phyloP scores from a whole-genome alignment of 768 basidiomycete species.

The Phanerochaete carnosa region DNA sequence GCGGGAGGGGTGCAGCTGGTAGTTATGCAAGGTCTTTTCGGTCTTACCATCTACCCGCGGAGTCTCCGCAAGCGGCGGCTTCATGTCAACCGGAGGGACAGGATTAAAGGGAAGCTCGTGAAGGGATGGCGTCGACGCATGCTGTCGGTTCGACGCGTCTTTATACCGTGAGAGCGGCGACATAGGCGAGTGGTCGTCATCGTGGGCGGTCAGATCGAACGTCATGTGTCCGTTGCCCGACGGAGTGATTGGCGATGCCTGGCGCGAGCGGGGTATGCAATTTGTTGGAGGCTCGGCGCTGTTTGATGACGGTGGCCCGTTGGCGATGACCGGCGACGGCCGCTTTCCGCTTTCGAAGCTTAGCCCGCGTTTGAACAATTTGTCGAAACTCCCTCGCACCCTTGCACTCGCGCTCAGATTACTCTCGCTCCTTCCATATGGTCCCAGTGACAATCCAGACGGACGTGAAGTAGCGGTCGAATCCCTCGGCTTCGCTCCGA shows the following conservation, averaged over 20 bases:
- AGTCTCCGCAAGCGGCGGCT: conserved; percentile 32
- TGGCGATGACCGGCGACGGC: conserved; percentile 18
- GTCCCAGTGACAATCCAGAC: conserved; percentile 19
- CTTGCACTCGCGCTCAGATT: conserved; percentile 30
- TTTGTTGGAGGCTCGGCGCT: conserved; percentile 12
- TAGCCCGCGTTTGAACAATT: conserved; percentile 50
- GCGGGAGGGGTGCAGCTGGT: conserved; percentile 64
- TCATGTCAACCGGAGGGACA: conserved; percentile 27
- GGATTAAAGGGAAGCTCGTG: conserved; percentile 19
- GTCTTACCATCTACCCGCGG: conserved; percentile 32
- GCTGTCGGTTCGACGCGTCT: conserved; percentile 14
- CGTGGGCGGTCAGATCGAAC: conserved; percentile 22
- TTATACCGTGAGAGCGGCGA: conserved; percentile 17
- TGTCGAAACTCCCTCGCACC: conserved; percentile 60
- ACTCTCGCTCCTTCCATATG: conserved; percentile 26
- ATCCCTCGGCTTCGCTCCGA: conserved; percentile 29
- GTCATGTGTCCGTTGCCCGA: conserved; percentile 19
- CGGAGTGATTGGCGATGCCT: conserved; percentile 14
- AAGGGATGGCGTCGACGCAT: conserved; percentile 18
- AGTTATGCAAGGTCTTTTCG: conserved; percentile 47
- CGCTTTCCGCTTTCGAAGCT: conserved; percentile 30
- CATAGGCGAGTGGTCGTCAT: conserved; percentile 18
- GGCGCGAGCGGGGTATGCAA: conserved; percentile 16
- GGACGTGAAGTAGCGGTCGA: conserved; percentile 21
- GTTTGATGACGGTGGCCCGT: conserved; percentile 12